Conservation (phyloP, 208 protist species). For the Leishmania major region DNA sequence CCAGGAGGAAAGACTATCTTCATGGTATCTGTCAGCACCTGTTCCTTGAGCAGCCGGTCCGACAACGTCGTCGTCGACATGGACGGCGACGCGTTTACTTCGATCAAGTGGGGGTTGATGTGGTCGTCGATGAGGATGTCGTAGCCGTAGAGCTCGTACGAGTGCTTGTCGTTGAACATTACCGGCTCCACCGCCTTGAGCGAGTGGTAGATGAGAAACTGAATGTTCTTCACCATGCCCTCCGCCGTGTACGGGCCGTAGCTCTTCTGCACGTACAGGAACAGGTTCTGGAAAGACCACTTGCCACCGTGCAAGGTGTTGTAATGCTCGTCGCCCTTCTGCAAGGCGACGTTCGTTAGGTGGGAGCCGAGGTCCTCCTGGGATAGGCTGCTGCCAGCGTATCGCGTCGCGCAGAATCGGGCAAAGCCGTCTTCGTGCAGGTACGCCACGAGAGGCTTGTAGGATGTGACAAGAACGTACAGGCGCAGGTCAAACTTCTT, state of each 20-base stretch:
- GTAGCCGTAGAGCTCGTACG: conserved; percentile 98
- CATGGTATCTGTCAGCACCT: conserved; percentile 80
- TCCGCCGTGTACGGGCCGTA: conserved; percentile 74
- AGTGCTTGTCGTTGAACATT: conserved; percentile 95
- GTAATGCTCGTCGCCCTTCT: conserved; percentile 94
- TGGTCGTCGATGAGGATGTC: conserved; percentile 97
- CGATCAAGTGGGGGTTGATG: conserved; percentile 96
- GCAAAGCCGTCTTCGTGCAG: conserved; percentile 93
- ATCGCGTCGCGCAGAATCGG: conserved; percentile 95
- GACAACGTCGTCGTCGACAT: conserved; percentile 83
- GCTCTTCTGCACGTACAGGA: conserved; percentile 81
- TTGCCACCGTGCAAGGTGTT: conserved; percentile 95
- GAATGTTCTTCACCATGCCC: conserved; percentile 86
- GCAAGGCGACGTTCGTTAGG: conserved; percentile 97
- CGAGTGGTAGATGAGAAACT: conserved; percentile 94
- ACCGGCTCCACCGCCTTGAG: conserved; percentile 88
- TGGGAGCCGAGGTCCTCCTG: conserved; percentile 92
- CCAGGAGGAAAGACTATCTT: conserved; percentile 84
- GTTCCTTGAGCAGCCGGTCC: conserved; percentile 86
- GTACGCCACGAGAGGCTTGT: conserved; percentile 93
- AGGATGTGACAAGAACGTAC: conserved; percentile 96
- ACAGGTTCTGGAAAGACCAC: conserved; percentile 90
- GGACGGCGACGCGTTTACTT: conserved; percentile 95
- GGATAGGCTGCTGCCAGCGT: conserved; percentile 52
- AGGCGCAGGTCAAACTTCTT: conserved; percentile 98